Percentiles rank a stretch among this genome's conserved stretches.
phyloP scores from a whole-genome alignment of 225 moss, liverwort and hornwort genomes.

The Asterella californica region DNA sequence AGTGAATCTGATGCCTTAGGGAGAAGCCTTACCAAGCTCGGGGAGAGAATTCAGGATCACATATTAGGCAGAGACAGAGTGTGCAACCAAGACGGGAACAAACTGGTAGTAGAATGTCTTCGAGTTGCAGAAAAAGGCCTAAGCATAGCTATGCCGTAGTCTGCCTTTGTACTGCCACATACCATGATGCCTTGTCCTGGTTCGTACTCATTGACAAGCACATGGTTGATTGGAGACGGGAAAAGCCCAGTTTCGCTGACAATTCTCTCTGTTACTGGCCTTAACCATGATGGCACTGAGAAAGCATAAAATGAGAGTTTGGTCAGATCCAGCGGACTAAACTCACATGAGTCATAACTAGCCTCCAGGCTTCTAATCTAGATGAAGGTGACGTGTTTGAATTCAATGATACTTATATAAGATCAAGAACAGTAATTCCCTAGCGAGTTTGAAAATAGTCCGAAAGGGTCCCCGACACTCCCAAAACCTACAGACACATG shows the following conservation, averaged over 20 bases:
- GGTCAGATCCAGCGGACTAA: not conserved
- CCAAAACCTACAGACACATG: not conserved
- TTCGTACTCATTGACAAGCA: constrained; percentile 83
- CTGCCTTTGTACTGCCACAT: constrained; percentile 3
- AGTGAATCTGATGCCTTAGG: not conserved
- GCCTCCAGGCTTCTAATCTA: not conserved
- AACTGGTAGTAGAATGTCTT: not conserved
- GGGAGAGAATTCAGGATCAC: not conserved
- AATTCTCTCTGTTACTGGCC: constrained; percentile 60
- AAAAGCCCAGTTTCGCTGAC: constrained; percentile 59
- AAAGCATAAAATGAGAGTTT: not conserved
- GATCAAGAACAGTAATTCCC: not conserved
- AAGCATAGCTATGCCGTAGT: too few relatives aligned
- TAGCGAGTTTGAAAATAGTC: not conserved
- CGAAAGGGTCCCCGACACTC: not conserved
- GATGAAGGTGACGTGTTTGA: not conserved
- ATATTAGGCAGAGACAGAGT: not conserved
- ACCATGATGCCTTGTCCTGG: constrained; percentile 96
- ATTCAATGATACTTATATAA: not conserved
- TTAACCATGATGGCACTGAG: constrained; percentile 76
- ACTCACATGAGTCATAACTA: not conserved
- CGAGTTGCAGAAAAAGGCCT: not conserved
- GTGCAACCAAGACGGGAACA: not conserved
- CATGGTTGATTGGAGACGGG: constrained; percentile 81
- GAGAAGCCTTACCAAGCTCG: not conserved